Conservation (phyloP, 2,329 filamentous ascomycete genomes). For the Trematosphaeria pertusa region DNA sequence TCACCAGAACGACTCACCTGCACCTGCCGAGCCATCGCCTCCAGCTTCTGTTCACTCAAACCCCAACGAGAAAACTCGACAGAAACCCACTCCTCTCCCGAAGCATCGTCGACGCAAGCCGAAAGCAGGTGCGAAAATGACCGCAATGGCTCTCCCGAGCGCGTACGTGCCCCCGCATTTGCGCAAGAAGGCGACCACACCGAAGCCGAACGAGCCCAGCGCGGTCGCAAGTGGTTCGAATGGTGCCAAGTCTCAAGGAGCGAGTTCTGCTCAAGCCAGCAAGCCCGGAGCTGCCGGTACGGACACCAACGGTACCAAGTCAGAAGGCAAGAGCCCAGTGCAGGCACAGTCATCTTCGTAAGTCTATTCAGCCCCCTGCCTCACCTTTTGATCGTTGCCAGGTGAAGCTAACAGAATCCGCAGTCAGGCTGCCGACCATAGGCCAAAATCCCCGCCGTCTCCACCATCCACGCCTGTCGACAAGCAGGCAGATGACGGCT, state of each 20-base stretch:
- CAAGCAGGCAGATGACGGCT: neutral
- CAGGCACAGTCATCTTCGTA: slow-evolving; percentile 15
- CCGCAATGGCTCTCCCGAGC: neutral
- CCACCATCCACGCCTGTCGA: slow-evolving; percentile 10
- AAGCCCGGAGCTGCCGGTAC: too few species aligned
- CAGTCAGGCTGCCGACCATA: neutral
- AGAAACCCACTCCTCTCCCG: too few species aligned
- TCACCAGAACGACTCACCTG: slow-evolving; percentile 2
- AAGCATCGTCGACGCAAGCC: neutral
- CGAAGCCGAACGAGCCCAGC: too few species aligned
- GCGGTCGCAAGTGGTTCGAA: too few species aligned
- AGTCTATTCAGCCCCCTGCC: slow-evolving; percentile 10
- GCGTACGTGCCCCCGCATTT: slow-evolving; percentile 35
- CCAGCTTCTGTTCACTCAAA: neutral
- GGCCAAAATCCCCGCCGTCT: slow-evolving; percentile 2
- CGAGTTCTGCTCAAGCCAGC: too few species aligned
- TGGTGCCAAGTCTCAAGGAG: too few species aligned
- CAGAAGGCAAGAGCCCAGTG: too few species aligned
- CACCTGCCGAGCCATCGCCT: slow-evolving; percentile 5
- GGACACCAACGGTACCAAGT: too few species aligned
- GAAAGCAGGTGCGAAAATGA: slow-evolving; percentile 9
- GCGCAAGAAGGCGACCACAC: slow-evolving; percentile 20
- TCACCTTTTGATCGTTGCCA: neutral
- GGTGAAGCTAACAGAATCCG: neutral
- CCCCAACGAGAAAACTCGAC: neutral